Evolutionary conservation across 805 yeast genomes (phyloP), one percentile per base, ranked within the genome.

Genomic region (Wickerhamomyces ciferrii): DNA sequence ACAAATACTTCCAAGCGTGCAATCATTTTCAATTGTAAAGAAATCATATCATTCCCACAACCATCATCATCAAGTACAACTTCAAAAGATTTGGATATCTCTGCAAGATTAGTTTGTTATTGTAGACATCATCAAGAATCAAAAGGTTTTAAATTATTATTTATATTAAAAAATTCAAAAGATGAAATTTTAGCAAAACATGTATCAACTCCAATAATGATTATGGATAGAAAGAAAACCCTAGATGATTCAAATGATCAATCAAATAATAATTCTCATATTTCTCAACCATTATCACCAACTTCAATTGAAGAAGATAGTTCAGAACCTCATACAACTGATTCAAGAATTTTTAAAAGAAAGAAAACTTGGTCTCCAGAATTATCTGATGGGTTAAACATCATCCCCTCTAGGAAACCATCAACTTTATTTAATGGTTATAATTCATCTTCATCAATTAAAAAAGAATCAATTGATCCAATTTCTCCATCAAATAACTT

Each of bases 111-210:
- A 38, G 92, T 92, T 10, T 92, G 99, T 66, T 92, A 94, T 63
- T 94, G 98, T 68, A 80, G 98, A 53, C 99, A 94, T 66, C 99
- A 94, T 66, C 81, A 82, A 53, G 96, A 91, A 51, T 71, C 83
- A n/a, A 76, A 76, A 37, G 99, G 99, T 1, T 92, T 91, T 70
- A 81, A 79, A 58, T 69, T 87, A 36, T 66, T 87, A 41, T 79
- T 87, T 51, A 78, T 85, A 3, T 60, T 92, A 43, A 83, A 79
- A 50, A 81, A 91, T 62, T 60, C 70, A 46, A 60, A 70, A 9
- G 85, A 83, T 20, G 70, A 74, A 21, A 73, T 89, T 5, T 74
- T 92, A 17, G 97, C 91, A 7, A 83, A 83, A 55, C 79, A 80
- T 19, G 63, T 84, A 8, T 79, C 96, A 1, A 68, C 82, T 9